Evolutionary conservation across 345 rosid species (phyloP), one percentile per base, ranked within the genome.

Genomic region (thale cress (Arabidopsis thaliana)): DNA sequence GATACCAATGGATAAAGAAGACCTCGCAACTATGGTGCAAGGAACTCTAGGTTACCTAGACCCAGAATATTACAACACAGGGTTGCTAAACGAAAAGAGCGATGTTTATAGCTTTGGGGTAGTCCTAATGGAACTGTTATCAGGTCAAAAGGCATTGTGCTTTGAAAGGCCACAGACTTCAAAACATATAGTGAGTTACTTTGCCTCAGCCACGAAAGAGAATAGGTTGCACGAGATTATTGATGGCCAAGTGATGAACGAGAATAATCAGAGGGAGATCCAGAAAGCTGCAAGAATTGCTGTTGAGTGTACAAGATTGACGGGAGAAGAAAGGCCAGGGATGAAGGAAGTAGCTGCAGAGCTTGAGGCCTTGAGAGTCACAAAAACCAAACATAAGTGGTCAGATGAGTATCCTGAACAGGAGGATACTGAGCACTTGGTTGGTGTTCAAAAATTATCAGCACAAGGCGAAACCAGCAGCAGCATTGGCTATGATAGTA

Each of bases 91-190:
- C 2, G 84, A 81, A 20, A 85, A 85, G 52, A 85, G 88, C 4
- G 84, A 85, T 64, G 86, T 83, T 4, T 85, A 85, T 33, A 83
- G 84, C 52, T 85, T 83, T 9, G 86, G 84, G 4, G 83, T 83
- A 8, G 77, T 85, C 2, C 79, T 85, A 3, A 65, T 60, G 9
- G 88, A 84, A 34, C 59, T 84, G 0, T 50, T 83, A 1, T 71
- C 82, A 0, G 65, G 81, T 2, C 40, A 24, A 70, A 83, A 76
- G 14, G 79, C 80, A 7, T 11, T 82, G 9, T 55, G 65, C 1
- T 66, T 71, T 34, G 63, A 67, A 0, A 8, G 53, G 36, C 72
- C 75, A 0, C 85, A 65, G 0, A 7, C 33, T 0, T 69, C 80
- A 2, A 68, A 78, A 36, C 80, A 64, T 64, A 0, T 81, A 0